Evolutionary conservation across 192 early-diverging fungal species (phyloP).

Genomic region (Umbelopsis ramanniana): DNA sequence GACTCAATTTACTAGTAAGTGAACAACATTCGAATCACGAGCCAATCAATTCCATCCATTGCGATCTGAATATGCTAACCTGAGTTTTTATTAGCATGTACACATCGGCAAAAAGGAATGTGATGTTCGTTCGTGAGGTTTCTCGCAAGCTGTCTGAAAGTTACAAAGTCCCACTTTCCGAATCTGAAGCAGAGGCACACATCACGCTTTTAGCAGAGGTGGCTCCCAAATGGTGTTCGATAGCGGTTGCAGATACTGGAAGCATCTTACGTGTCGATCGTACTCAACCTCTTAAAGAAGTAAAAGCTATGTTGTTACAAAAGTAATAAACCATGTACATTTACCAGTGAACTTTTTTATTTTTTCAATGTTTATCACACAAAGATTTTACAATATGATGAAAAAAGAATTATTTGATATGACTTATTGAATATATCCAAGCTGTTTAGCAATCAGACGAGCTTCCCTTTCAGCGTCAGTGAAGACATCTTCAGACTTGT

Average conservation of each 20-base stretch:
- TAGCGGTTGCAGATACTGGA: slow-evolving; percentile 11
- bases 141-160: slow-evolving; percentile 19
- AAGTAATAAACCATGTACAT: neutral
- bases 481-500: slow-evolving; percentile 13
- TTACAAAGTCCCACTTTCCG: slow-evolving; percentile 24
- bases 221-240: slow-evolving; percentile 22
- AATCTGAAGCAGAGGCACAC: slow-evolving; percentile 13
- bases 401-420: neutral
- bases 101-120: slow-evolving; percentile 23
- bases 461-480: slow-evolving; percentile 13
- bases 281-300: neutral
- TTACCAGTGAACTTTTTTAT: too few species aligned
- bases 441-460: slow-evolving; percentile 3
- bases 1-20: slow-evolving; percentile 27
- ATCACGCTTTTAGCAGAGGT: slow-evolving; percentile 20
- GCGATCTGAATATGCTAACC: neutral
- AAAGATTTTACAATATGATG: too few species aligned
- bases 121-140: slow-evolving; percentile 24
- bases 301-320: neutral
- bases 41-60: neutral
- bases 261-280: slow-evolving; percentile 13
- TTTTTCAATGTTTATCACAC: too few species aligned
- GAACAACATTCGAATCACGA: neutral
- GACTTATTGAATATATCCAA: slow-evolving; percentile 11
- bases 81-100: slow-evolving; percentile 7